phyloP scores from a whole-genome alignment of 305 asterid genomes.

The Solanum hybrid region DNA sequence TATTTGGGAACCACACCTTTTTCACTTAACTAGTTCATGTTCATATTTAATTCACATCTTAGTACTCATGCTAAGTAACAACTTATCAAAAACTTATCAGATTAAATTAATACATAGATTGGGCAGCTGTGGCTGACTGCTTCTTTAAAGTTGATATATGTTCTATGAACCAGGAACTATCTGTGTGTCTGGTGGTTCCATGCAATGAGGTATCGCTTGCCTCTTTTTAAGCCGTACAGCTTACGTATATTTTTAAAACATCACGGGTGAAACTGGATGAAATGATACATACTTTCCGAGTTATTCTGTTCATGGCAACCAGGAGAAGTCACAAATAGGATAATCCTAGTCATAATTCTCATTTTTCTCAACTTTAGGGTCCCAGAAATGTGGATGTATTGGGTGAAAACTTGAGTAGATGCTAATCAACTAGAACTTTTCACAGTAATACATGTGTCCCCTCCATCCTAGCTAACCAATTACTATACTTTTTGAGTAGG shows the following conservation, averaged over 20 bases:
- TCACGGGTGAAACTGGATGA: not conserved
- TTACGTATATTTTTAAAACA: not conserved
- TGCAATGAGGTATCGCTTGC: not conserved
- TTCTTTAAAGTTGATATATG: not conserved
- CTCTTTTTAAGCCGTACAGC: not conserved
- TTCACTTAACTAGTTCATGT: not conserved
- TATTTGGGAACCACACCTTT: not conserved
- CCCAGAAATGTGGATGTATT: not conserved
- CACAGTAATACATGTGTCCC: not conserved
- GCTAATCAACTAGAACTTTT: not conserved
- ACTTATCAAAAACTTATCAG: not conserved
- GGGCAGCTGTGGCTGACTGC: not conserved
- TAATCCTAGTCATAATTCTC: not conserved
- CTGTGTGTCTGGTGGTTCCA: not conserved
- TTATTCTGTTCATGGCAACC: not conserved
- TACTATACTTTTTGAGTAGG: slow-evolving; percentile 26
- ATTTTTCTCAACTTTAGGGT: not conserved
- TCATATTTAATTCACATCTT: not conserved
- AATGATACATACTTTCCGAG: not conserved
- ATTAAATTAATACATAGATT: not conserved
- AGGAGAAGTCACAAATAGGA: not conserved
- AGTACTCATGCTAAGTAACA: not conserved
- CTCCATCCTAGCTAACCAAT: not conserved
- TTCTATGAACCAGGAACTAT: not conserved
- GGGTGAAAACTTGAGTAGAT: not conserved